Evolutionary conservation across 2,329 filamentous ascomycete genomes (phyloP).

Genomic region (Diaporthe sp.): DNA sequence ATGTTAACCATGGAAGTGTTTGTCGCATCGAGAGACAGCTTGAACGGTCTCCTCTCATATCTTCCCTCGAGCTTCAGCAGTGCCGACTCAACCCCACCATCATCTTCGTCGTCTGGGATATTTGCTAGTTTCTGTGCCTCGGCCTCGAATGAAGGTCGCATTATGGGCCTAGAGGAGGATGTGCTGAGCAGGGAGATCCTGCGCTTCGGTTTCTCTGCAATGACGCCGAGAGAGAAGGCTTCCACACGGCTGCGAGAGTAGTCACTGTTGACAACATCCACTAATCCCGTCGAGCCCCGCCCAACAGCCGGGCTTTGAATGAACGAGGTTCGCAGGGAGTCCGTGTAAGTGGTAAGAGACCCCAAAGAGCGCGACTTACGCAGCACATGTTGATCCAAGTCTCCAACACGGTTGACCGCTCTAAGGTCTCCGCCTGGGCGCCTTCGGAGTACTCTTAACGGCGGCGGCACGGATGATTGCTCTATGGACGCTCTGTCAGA

Average conservation of each 20-base stretch:
- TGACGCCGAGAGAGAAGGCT: constrained; percentile 69
- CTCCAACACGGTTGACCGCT: constrained; percentile 75
- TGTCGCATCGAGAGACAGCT: constrained; percentile 57
- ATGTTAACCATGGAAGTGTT: constrained; percentile 6
- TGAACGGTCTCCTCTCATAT: constrained; percentile 70
- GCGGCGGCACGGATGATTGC: constrained; percentile 63
- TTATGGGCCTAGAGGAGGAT: constrained; percentile 72
- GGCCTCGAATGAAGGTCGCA: constrained; percentile 85
- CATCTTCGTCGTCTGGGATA: constrained; percentile 87
- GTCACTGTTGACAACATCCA: constrained; percentile 61
- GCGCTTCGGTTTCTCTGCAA: constrained; percentile 65
- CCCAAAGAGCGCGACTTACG: constrained; percentile 71
- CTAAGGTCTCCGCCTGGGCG: constrained; percentile 82
- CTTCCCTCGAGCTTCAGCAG: constrained; percentile 92
- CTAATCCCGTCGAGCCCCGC: constrained; percentile 57
- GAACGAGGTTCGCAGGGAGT: constrained; percentile 72
- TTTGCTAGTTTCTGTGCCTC: constrained; percentile 90
- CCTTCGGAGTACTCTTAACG: constrained; percentile 76
- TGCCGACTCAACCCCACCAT: constrained; percentile 93
- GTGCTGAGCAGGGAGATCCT: constrained; percentile 71
- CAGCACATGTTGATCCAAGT: constrained; percentile 66
- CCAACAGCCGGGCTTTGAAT: constrained; percentile 56
- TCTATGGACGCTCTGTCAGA: constrained; percentile 64
- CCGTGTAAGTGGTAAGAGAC: constrained; percentile 72
- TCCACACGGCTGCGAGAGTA: constrained; percentile 58